Evolutionary conservation across 257 asterid genomes (phyloP).

Genomic region (Lycium ferocissimum): DNA sequence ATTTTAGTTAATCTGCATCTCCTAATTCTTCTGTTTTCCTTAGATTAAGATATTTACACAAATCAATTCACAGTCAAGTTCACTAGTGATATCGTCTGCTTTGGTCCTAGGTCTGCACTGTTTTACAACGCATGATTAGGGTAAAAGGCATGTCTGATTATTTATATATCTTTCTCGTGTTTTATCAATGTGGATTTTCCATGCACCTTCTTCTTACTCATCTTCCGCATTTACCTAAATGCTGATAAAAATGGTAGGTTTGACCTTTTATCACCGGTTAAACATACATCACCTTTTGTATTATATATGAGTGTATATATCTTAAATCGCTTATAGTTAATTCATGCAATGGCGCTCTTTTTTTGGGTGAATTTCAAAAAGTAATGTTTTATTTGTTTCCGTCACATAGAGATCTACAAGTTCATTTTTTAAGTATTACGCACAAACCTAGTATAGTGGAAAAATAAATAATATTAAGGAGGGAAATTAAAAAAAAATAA

Average conservation of each 20-base stretch:
- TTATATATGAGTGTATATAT: no score
- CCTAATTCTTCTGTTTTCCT: neutral
- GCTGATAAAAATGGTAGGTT: no score
- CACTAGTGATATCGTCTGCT: neutral
- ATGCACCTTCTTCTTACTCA: no score
- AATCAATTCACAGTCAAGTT: neutral
- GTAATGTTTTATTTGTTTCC: neutral
- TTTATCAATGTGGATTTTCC: no score
- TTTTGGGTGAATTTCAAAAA: neutral
- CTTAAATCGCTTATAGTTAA: no score
- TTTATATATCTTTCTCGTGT: no score
- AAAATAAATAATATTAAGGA: neutral
- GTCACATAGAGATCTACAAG: constrained; percentile 7
- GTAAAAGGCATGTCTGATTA: neutral
- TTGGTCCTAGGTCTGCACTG: neutral
- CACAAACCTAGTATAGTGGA: constrained; percentile 1
- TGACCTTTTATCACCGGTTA: no score
- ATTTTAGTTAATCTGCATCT: neutral
- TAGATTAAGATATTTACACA: no score
- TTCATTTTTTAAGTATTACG: neutral
- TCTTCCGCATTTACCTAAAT: no score
- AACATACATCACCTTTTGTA: no score
- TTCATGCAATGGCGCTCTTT: no score
- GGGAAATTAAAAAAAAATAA: no score
- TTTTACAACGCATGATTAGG: neutral